These are phyloP conservation scores for Ilyonectria sp. DNA, from an alignment of 2,329 filamentous ascomycete genomes.

Conservation along the genomic window DNA sequence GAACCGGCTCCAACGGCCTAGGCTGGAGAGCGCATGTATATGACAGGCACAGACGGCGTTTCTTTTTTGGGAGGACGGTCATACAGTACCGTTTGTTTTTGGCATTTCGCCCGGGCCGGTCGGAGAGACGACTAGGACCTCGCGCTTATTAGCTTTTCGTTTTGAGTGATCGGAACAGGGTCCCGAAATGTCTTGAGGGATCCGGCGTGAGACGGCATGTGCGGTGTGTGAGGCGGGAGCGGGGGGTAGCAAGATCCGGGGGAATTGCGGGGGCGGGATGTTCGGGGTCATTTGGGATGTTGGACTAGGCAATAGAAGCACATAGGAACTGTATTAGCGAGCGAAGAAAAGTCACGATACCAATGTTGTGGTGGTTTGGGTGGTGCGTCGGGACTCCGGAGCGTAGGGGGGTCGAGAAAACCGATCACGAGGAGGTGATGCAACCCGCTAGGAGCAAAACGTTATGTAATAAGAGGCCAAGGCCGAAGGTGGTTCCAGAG, in stretches of 20 bases:
- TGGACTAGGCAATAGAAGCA: slow-evolving; percentile 26
- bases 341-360: slow-evolving; percentile 44
- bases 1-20: slow-evolving; percentile 31
- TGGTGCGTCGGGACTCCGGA: slow-evolving; percentile 16
- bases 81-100: slow-evolving; percentile 36
- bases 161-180: slow-evolving; percentile 1
- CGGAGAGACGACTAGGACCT: slow-evolving; percentile 8
- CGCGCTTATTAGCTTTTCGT: slow-evolving; percentile 6
- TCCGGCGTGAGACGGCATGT: slow-evolving; percentile 18
- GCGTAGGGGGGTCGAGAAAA: slow-evolving; percentile 11
- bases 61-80: slow-evolving; percentile 37
- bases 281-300: slow-evolving; percentile 13
- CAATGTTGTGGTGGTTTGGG: slow-evolving; percentile 33
- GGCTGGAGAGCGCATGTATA: slow-evolving; percentile 39
- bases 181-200: slow-evolving; percentile 10
- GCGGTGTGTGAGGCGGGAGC: background rate
- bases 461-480: slow-evolving; percentile 43
- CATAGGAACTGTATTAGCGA: slow-evolving; percentile 20
- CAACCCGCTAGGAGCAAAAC: slow-evolving; percentile 44
- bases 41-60: slow-evolving; percentile 43
- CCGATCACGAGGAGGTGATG: slow-evolving; percentile 36
- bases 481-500: slow-evolving; percentile 19
- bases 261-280: slow-evolving; percentile 10
- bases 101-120: slow-evolving; percentile 17
- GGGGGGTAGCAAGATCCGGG: background rate